Percentiles rank a stretch among this genome's conserved stretches.
Conservation (phyloP, 2,329 filamentous ascomycete genomes). For the Amauroascus verrucosus region DNA sequence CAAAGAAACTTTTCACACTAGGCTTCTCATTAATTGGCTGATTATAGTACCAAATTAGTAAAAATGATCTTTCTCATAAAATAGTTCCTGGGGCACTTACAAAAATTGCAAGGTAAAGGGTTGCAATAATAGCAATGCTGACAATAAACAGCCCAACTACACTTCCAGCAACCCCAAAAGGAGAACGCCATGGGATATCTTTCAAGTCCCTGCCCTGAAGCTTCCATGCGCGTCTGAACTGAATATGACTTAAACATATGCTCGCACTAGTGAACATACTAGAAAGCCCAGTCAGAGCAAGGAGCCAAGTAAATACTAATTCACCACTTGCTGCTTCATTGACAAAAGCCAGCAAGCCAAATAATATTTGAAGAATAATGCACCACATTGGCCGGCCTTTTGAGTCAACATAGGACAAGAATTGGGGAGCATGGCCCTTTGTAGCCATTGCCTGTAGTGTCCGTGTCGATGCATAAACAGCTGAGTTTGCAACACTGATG, state of each 20-base stretch:
- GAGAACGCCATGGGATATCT: conserved; percentile 52
- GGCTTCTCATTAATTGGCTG: conserved; percentile 30
- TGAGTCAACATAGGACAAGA: conserved; percentile 60
- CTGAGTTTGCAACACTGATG: conserved; percentile 58
- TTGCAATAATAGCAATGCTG: conserved; percentile 25
- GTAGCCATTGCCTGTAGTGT: conserved; percentile 69
- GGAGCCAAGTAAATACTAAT: conserved; percentile 42
- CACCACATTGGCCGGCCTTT: conserved; percentile 52
- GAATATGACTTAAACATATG: conserved; percentile 56
- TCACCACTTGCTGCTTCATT: conserved; percentile 53
- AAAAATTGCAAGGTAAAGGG: conserved; percentile 36
- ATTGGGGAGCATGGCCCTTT: conserved; percentile 58
- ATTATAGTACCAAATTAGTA: neutral
- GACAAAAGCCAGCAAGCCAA: conserved; percentile 54
- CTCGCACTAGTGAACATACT: conserved; percentile 46
- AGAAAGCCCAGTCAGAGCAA: conserved; percentile 35
- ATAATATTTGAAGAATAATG: conserved; percentile 44
- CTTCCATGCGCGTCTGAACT: conserved; percentile 53
- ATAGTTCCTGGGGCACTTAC: too few species aligned
- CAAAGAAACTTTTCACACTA: conserved; percentile 36
- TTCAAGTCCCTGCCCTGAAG: conserved; percentile 48
- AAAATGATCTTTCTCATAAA: too few species aligned
- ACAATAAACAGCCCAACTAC: conserved; percentile 47
- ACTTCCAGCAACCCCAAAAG: conserved; percentile 49
- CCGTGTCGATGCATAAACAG: conserved; percentile 52